Percentiles rank a stretch among this genome's conserved stretches.
These are phyloP conservation scores for Hirsutella minnesotensis DNA, from an alignment of 2,329 filamentous ascomycete species.

Conservation along the genomic window DNA sequence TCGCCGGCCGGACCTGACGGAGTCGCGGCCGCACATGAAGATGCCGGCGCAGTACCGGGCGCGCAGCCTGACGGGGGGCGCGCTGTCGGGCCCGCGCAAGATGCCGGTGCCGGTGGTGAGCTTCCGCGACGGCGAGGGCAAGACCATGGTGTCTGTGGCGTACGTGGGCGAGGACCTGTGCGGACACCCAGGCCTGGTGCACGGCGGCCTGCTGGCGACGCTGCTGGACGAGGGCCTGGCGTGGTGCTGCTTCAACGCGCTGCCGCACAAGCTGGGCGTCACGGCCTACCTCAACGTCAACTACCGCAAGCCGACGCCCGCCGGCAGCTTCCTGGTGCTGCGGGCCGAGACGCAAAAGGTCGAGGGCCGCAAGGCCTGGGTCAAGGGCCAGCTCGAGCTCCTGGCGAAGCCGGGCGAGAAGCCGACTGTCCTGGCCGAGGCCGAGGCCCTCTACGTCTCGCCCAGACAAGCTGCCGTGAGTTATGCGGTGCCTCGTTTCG, in stretches of 20 bases:
- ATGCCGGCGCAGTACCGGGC: slow-evolving; percentile 58
- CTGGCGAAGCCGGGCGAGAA: slow-evolving; percentile 49
- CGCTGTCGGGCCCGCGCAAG: slow-evolving; percentile 61
- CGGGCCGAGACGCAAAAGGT: slow-evolving; percentile 70
- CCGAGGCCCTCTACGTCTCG: slow-evolving; percentile 78
- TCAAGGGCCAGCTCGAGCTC: slow-evolving; percentile 76
- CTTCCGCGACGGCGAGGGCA: slow-evolving; percentile 61
- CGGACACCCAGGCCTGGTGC: slow-evolving; percentile 81
- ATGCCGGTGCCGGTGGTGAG: slow-evolving; percentile 72
- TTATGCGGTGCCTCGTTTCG: background rate
- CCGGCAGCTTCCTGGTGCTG: slow-evolving; percentile 65
- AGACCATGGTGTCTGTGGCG: slow-evolving; percentile 57
- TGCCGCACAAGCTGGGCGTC: slow-evolving; percentile 76
- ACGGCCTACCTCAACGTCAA: slow-evolving; percentile 78
- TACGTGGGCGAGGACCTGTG: slow-evolving; percentile 73
- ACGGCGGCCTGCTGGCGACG: slow-evolving; percentile 85
- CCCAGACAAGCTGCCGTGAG: slow-evolving; percentile 69
- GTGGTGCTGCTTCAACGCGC: slow-evolving; percentile 73
- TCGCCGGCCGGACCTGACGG: slow-evolving; percentile 50
- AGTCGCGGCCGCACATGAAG: slow-evolving; percentile 78
- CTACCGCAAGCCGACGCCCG: slow-evolving; percentile 71
- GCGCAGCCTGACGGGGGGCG: slow-evolving; percentile 73
- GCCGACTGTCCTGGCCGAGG: slow-evolving; percentile 63
- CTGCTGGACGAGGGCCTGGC: slow-evolving; percentile 84
- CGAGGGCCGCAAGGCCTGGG: slow-evolving; percentile 90